Evolutionary conservation across 1,284 basidiomycete species (phyloP), one percentile per base, ranked within the genome.

Genomic region (Ceratobasidium papillatum): DNA sequence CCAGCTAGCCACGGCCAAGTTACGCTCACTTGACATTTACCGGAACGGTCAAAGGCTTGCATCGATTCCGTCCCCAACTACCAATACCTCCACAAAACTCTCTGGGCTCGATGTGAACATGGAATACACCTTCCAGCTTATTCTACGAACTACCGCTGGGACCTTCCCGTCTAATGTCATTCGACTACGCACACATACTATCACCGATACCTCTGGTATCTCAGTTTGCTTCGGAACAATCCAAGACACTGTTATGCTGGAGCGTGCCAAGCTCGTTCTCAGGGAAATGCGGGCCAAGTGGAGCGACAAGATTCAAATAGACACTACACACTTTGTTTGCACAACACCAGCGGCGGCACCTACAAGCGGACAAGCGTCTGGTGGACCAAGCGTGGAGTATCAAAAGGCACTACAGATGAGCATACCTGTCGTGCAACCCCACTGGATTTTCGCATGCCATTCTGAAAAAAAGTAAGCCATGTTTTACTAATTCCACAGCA

Each of bases 251-350:
- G 86, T 89, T 0, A 81, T 95, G 74, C 84, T 96, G 66, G 91
- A 93, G 79, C 90, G 94, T 75, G 89, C 91, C 51, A 94, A 94
- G 81, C 81, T 87, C 71, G 93, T 94, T 9, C 82, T 98, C 65
- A 80, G 86, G 56, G 90, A 93, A 78, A 96, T 98, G 90, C 87
- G 87, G 27, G 96, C 94, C 0, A 91, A 92, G 77, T 95, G 92
- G 90, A 94, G 91, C 78, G 93, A 96, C 77, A 91, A 91, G 78
- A 96, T 99, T 32, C 94, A 96, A 83, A 96, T 99, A 75, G 96
- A 98, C 80, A 98, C 96, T 4, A 97, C 95, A 0, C 96, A 98
- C 82, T 98, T 97, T 79, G 95, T 98, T 45, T 97, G 95, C 80
- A 96, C 94, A 2, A 94, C 93, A 0, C 93, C 95, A 0, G 89